Conservation (phyloP, 2,329 filamentous ascomycete species). For the Scedosporium apiospermum region DNA sequence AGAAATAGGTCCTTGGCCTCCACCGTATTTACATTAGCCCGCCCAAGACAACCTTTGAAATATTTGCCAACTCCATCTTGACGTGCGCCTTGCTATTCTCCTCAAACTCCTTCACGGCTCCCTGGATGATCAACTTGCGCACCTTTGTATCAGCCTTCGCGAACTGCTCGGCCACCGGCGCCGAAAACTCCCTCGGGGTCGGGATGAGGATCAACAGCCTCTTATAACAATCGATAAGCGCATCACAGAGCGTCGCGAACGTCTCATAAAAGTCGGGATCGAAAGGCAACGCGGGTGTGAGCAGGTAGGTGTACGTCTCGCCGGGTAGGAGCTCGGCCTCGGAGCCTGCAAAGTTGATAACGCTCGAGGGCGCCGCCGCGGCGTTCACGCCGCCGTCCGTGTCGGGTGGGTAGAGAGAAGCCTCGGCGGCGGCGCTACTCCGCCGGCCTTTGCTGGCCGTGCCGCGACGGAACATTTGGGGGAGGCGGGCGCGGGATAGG, state of each 20-base stretch:
- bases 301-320: conserved; percentile 78
- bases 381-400: conserved; percentile 18
- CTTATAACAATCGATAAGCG: conserved; percentile 85
- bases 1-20: neutral
- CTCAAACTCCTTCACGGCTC: conserved; percentile 86
- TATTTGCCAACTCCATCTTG: conserved; percentile 71
- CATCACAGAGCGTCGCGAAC: conserved; percentile 90
- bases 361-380: conserved; percentile 23
- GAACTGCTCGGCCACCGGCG: conserved; percentile 72
- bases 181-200: conserved; percentile 63
- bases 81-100: conserved; percentile 68
- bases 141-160: conserved; percentile 79
- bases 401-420: conserved; percentile 18
- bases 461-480: conserved; percentile 71
- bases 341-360: conserved; percentile 49
- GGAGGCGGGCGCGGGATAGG: conserved; percentile 68
- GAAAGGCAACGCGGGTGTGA: conserved; percentile 89
- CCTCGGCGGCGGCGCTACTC: conserved; percentile 35
- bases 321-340: conserved; percentile 63
- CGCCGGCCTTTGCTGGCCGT: conserved; percentile 48
- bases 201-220: conserved; percentile 66
- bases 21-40: conserved; percentile 55
- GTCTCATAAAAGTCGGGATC: conserved; percentile 97
- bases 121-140: conserved; percentile 79
- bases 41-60: conserved; percentile 82